Evolutionary conservation across 345 rosid genomes (phyloP), one percentile per base, ranked within the genome.

Genomic region (Leavenworthia alabamica): DNA sequence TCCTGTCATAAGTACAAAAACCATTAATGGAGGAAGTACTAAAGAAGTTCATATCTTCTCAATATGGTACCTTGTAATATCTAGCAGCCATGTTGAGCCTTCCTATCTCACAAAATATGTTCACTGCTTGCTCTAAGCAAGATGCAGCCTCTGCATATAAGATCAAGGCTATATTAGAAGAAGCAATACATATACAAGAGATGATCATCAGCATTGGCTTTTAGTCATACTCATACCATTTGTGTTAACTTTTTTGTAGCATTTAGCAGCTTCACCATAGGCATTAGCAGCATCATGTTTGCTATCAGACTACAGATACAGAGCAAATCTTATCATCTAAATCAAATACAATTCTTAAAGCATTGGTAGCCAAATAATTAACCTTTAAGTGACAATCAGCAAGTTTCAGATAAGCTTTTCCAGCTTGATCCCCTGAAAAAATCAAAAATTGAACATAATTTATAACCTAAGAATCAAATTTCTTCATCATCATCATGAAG

Each of bases 81-180:
- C 94, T 81, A 47, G 96, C 94, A 66, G 94, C 98, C 90, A 82
- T 86, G 79, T 68, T 80, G 56, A 88, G 82, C 79, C 94, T 82
- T 76, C 94, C 91, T 53, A 83, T 80, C 50, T 90, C 96, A 66
- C 86, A 84, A 44, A 73, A 81, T 76, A 84, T 20, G 35, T 80
- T 82, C 56, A 88, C 80, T 3, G 93, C 96, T 56, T 73, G 77
- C 67, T 65, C 80, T 71, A 90, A 76, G 78, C 95, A 90, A 74
- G 83, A 72, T 78, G 83, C 79, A 43, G 94, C 80, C 77, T 87
- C 96, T 90, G 78, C 73, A 80, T 11, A n/a, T 66, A 17, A 62
- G 22, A 2, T 23, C 35, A 56, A 7, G 32, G 3, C 47, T 52
- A 49, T 57, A 53, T 66, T 17, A 35, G 44, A 14, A 40, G 2